Conservation (phyloP, 2,329 filamentous ascomycete species). For the Cytospora paraplurivora region DNA sequence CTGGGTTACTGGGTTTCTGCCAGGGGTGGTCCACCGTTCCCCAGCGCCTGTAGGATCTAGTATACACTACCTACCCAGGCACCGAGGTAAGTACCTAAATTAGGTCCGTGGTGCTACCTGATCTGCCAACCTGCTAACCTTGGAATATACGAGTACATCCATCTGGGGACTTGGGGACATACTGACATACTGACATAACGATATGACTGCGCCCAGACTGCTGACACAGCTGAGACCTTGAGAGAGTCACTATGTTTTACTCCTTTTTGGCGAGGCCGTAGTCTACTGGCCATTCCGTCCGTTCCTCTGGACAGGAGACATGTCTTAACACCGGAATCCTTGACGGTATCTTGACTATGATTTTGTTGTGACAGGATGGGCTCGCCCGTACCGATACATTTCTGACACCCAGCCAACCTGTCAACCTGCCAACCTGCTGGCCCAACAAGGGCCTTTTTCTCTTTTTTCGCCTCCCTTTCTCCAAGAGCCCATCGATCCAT, state of each 20-base stretch:
- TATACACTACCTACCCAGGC: no score
- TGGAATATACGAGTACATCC: not conserved
- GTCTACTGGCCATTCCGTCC: not conserved
- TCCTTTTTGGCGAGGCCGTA: not conserved
- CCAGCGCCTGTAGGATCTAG: not conserved
- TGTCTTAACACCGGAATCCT: not conserved
- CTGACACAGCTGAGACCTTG: not conserved
- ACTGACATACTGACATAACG: no score
- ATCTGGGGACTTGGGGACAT: not conserved
- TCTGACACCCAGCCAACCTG: not conserved
- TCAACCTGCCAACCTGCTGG: not conserved
- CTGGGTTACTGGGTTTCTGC: no score
- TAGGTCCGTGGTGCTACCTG: no score
- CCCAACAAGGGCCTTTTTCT: not conserved
- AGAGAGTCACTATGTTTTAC: not conserved
- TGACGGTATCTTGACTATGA: not conserved
- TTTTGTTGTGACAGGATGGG: not conserved
- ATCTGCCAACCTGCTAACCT: no score
- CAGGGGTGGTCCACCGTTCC: not conserved
- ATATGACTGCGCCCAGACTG: not conserved
- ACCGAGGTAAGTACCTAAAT: no score
- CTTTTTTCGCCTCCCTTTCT: not conserved
- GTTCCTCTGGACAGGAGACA: not conserved
- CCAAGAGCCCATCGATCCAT: no score
- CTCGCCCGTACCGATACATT: slow-evolving; percentile 17